phyloP scores from a whole-genome alignment of 345 rosid species.

The Lepidium aucheri region DNA sequence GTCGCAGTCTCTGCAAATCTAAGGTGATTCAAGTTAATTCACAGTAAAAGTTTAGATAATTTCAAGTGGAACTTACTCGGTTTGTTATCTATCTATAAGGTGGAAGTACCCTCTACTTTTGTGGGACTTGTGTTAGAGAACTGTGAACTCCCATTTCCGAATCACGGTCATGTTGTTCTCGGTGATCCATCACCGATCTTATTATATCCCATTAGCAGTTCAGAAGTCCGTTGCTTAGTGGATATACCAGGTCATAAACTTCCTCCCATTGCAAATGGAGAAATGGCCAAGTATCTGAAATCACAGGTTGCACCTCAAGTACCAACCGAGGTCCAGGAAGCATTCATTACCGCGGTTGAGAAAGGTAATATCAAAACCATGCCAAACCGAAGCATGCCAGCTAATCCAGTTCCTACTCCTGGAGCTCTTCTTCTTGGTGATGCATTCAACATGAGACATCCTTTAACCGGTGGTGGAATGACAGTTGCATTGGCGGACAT shows the following conservation, averaged over 20 bases:
- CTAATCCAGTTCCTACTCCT: conserved; percentile 39
- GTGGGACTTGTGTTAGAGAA: conserved; percentile 62
- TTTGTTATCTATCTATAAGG: conserved; percentile 25
- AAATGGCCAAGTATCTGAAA: conserved; percentile 55
- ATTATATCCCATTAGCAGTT: conserved; percentile 55
- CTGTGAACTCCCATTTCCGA: conserved; percentile 44
- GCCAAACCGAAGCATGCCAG: conserved; percentile 50
- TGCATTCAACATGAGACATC: conserved; percentile 57
- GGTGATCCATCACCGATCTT: conserved; percentile 52
- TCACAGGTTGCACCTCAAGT: conserved; percentile 48
- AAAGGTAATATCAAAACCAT: conserved; percentile 44
- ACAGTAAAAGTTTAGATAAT: not conserved
- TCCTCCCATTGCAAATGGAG: conserved; percentile 60
- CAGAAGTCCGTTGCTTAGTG: conserved; percentile 61
- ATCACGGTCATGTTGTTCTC: conserved; percentile 49
- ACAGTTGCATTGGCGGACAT: conserved; percentile 49
- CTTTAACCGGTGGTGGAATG: conserved; percentile 58
- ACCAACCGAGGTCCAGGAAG: conserved; percentile 25
- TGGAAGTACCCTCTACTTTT: conserved; percentile 48
- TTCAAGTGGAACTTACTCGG: not conserved
- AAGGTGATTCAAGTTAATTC: conserved; percentile 18
- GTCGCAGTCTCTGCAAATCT: conserved; percentile 45
- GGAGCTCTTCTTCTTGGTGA: conserved; percentile 53
- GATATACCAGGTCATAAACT: conserved; percentile 55
- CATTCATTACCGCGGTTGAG: conserved; percentile 38